These are phyloP conservation scores for Agapanthus africanus DNA, from an alignment of 106 monocot species.

Conservation along the genomic window DNA sequence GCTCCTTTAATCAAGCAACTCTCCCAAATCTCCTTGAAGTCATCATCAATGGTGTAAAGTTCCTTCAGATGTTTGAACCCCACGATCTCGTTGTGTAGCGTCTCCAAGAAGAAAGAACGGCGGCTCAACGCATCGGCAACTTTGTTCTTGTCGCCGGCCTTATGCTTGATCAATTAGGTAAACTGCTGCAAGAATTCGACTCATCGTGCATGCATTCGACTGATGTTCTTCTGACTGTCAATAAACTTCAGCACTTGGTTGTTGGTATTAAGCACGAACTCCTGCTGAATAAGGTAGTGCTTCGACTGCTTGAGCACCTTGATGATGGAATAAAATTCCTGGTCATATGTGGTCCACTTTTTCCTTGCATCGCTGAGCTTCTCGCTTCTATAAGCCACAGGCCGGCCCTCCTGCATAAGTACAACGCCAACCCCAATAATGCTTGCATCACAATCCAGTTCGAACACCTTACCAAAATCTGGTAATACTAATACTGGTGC, in stretches of 20 bases:
- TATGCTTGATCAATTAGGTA: not conserved
- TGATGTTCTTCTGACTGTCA: not conserved
- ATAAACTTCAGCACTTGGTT: not conserved
- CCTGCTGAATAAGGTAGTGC: not conserved
- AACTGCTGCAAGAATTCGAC: not conserved
- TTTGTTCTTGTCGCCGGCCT: not conserved
- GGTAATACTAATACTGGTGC: not conserved
- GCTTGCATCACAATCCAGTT: not conserved
- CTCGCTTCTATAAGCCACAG: not conserved
- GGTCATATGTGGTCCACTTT: not conserved
- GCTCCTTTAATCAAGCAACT: not conserved
- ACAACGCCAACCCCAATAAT: not conserved
- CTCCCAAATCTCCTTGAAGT: not conserved
- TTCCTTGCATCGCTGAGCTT: not conserved
- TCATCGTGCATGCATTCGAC: not conserved
- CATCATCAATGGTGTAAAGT: too few species aligned
- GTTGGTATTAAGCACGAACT: not conserved
- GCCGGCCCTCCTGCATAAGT: not conserved
- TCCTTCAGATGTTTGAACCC: too few species aligned
- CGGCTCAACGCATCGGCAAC: not conserved
- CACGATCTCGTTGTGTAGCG: not conserved
- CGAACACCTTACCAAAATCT: not conserved
- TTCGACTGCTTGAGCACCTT: not conserved
- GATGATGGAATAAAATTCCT: not conserved
- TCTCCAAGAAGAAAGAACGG: not conserved